A percentile compares a stretch with the other conserved stretches of the same genome.
phyloP scores from a whole-genome alignment of 2,329 filamentous ascomycete genomes.

The Sclerotinia borealis region DNA sequence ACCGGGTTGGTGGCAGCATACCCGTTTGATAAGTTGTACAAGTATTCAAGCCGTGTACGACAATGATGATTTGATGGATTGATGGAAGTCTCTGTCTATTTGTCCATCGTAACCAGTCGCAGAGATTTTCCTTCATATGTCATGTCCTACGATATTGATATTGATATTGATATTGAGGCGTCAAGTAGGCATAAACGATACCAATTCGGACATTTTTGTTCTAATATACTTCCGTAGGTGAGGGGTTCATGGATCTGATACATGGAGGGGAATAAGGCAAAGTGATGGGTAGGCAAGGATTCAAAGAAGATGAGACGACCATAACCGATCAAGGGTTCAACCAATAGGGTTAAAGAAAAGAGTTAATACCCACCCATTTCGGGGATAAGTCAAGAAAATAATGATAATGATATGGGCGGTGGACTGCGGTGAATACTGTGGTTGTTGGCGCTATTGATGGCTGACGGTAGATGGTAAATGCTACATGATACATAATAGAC shows the following conservation, averaged over 20 bases:
- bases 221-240: not conserved
- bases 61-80: not conserved
- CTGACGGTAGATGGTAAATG: not conserved
- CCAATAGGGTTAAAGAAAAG: no score
- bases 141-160: not conserved
- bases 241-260: not conserved
- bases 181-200: not conserved
- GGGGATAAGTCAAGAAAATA: no score
- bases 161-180: not conserved
- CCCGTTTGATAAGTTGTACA: not conserved
- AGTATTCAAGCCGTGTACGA: not conserved
- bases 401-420: no score
- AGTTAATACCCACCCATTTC: no score
- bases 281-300: not conserved
- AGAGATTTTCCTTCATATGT: not conserved
- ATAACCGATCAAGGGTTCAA: no score
- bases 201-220: not conserved
- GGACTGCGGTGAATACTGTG: no score
- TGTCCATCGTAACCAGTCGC: not conserved
- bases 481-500: no score
- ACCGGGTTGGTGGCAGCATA: slow-evolving; percentile 3
- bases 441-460: no score
- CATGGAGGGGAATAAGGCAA: not conserved
- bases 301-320: not conserved
- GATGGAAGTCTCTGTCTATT: not conserved